phyloP scores from a whole-genome alignment of 192 early-diverging fungal species.

The Paraglomus occultum region DNA sequence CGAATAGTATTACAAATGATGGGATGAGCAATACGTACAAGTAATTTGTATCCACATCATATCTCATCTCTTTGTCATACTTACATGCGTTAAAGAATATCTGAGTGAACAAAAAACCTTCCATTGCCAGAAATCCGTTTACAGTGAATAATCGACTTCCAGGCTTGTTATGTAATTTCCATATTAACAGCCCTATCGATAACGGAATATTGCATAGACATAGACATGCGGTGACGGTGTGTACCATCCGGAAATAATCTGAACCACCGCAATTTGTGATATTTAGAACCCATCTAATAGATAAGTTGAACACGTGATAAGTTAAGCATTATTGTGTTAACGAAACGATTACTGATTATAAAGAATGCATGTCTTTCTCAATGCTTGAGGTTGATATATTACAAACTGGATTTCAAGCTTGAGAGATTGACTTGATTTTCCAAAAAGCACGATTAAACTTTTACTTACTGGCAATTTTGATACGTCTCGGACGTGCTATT shows the following conservation, averaged over 20 bases:
- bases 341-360: too few relatives aligned
- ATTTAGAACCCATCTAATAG: not conserved
- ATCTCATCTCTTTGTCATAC: not conserved
- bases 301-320: not conserved
- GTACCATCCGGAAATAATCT: constrained; percentile 8
- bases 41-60: too few relatives aligned
- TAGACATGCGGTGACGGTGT: constrained; percentile 8
- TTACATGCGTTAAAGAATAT: constrained; percentile 5
- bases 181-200: constrained; percentile 1
- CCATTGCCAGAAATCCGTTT: constrained; percentile 9
- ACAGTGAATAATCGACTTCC: not conserved
- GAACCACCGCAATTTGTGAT: not conserved
- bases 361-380: too few relatives aligned
- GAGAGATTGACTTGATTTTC: too few relatives aligned
- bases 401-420: too few relatives aligned
- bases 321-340: too few relatives aligned
- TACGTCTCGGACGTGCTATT: too few relatives aligned
- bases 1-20: too few relatives aligned
- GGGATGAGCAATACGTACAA: too few relatives aligned
- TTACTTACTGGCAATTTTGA: too few relatives aligned
- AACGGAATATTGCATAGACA: not conserved
- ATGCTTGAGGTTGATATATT: too few relatives aligned
- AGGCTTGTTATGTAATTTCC: not conserved
- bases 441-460: too few relatives aligned
- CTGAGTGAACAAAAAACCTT: constrained; percentile 18